These are phyloP conservation scores for sorghum (Sorghum bicolor) DNA, from an alignment of 176 grass and related monocot genomes.

Conservation along the genomic window DNA sequence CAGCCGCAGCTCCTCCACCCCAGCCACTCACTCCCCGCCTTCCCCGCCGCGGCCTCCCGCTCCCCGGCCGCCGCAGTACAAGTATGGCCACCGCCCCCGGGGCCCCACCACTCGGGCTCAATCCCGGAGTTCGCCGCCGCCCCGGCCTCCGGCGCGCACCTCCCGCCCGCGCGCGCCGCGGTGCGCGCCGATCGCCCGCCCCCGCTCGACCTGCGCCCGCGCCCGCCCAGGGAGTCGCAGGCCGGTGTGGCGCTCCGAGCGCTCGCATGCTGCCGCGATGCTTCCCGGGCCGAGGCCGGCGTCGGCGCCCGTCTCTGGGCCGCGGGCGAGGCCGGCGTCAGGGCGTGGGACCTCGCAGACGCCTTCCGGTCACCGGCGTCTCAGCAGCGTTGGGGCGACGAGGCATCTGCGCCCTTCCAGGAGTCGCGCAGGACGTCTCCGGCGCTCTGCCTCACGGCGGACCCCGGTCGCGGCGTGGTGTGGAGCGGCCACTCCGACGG, in stretches of 20 bases:
- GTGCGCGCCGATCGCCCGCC: conserved; percentile 43
- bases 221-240: conserved; percentile 65
- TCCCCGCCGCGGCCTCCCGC: background rate
- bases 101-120: conserved; percentile 48
- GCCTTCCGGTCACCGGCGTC: conserved; percentile 30
- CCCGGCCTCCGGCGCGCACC: conserved; percentile 18
- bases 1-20: conserved; percentile 13
- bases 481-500: conserved; percentile 81
- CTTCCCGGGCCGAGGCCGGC: background rate
- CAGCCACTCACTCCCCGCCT: conserved; percentile 34
- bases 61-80: background rate
- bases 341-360: conserved; percentile 58
- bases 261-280: conserved; percentile 45
- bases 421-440: conserved; percentile 53
- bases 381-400: conserved; percentile 53
- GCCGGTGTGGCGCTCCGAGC: conserved; percentile 39
- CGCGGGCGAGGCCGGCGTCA: conserved; percentile 52
- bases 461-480: conserved; percentile 48
- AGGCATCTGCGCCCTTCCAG: conserved; percentile 48
- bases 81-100: conserved; percentile 51
- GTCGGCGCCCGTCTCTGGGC: conserved; percentile 44
- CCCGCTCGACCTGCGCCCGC: conserved; percentile 68
- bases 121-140: conserved; percentile 55
- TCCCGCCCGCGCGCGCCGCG: conserved; percentile 27
- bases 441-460: conserved; percentile 45